Percentiles rank a stretch among this genome's conserved stretches.
Evolutionary conservation across 2,329 filamentous ascomycete genomes (phyloP).

Genomic region (Xylogone sp.): DNA sequence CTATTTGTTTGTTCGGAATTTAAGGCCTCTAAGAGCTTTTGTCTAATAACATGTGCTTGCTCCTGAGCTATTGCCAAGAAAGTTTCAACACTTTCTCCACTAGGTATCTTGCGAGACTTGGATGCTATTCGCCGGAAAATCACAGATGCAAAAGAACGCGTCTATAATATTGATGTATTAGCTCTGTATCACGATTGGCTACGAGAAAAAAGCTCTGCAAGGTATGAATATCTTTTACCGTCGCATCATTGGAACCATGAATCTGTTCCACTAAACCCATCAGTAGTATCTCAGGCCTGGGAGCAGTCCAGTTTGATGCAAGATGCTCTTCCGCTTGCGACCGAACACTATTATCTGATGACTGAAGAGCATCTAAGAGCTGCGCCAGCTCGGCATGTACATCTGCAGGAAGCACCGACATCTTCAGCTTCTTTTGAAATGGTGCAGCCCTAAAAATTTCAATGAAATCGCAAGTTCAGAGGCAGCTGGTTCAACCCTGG

Average conservation of each 20-base stretch:
- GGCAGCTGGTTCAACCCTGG: not conserved
- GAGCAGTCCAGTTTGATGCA: conserved; percentile 81
- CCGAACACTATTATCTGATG: conserved; percentile 81
- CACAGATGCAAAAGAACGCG: conserved; percentile 86
- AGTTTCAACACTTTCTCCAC: conserved; percentile 72
- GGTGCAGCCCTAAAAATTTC: not conserved
- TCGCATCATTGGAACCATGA: conserved; percentile 57
- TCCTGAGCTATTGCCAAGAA: conserved; percentile 76
- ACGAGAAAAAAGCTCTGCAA: too few species aligned
- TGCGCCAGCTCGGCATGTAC: conserved; percentile 79
- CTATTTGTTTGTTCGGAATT: conserved; percentile 67
- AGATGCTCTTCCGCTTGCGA: conserved; percentile 86
- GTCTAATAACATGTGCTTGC: conserved; percentile 73
- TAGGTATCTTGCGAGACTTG: conserved; percentile 75
- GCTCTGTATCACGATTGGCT: too few species aligned
- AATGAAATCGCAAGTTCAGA: conserved; percentile 1
- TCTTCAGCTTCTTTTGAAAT: conserved; percentile 31
- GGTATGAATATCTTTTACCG: conserved; percentile 18
- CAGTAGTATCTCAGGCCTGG: conserved; percentile 79
- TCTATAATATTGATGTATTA: conserved; percentile 54
- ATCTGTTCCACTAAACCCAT: conserved; percentile 95
- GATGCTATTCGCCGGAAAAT: conserved; percentile 92
- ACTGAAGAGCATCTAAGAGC: conserved; percentile 85
- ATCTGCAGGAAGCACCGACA: conserved; percentile 85
- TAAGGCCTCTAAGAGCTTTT: conserved; percentile 77